Evolutionary conservation across 1,139 yeast genomes (phyloP).

Genomic region (Nakaseomyces nivariensis): DNA sequence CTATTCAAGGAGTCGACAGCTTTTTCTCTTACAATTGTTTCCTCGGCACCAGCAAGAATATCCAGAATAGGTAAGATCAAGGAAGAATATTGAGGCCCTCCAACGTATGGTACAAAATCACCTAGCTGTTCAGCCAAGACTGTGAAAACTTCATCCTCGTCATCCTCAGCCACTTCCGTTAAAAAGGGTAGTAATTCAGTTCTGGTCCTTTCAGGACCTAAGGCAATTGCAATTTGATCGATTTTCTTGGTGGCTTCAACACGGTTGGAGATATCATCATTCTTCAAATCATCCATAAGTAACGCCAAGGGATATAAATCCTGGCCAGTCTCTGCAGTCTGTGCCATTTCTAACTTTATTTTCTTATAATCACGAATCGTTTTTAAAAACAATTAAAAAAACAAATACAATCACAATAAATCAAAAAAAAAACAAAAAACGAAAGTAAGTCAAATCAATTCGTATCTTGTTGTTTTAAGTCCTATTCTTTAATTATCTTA

Average conservation of each 20-base stretch:
- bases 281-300: conserved; percentile 90
- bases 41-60: conserved; percentile 89
- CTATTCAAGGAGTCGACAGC: conserved; percentile 80
- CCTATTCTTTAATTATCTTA: too few relatives aligned
- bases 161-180: conserved; percentile 89
- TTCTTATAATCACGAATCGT: background rate
- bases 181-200: conserved; percentile 83
- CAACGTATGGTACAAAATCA: conserved; percentile 74
- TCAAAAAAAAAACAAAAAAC: too few relatives aligned
- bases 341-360: background rate
- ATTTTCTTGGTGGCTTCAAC: conserved; percentile 92
- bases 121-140: conserved; percentile 88
- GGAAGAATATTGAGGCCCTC: conserved; percentile 73
- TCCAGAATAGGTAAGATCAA: conserved; percentile 75
- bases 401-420: too few relatives aligned
- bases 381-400: background rate
- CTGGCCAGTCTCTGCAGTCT: conserved; percentile 12
- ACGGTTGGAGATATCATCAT: conserved; percentile 89
- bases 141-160: conserved; percentile 95
- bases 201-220: conserved; percentile 90
- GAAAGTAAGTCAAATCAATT: too few relatives aligned
- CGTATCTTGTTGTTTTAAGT: too few relatives aligned
- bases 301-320: conserved; percentile 92
- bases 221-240: conserved; percentile 88
- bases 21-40: conserved; percentile 90